Evolutionary conservation across 2,329 filamentous ascomycete genomes (phyloP).

Genomic region (Penicillium crustosum): DNA sequence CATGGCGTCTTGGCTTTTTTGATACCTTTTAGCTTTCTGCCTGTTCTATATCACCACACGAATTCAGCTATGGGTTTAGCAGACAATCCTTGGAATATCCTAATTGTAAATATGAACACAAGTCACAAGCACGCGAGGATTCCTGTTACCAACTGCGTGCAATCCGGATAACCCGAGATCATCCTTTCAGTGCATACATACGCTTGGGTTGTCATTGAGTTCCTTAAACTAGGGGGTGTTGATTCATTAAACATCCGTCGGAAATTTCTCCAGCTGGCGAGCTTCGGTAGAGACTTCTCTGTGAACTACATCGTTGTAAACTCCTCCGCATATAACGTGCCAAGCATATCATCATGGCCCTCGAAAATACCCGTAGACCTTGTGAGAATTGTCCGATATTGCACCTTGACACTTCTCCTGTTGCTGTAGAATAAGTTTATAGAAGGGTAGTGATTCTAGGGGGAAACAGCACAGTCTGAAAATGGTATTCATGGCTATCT

Average conservation of each 20-base stretch:
- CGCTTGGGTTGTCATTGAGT: background rate
- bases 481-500: background rate
- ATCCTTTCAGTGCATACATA: background rate
- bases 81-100: background rate
- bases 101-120: background rate
- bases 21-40: conserved; percentile 20
- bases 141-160: background rate
- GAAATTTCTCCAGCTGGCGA: background rate
- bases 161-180: background rate
- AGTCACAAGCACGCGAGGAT: too few species aligned
- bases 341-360: background rate
- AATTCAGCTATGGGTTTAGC: conserved; percentile 4
- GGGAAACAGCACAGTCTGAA: too few species aligned
- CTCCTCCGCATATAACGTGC: background rate
- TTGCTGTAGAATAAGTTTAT: background rate
- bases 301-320: background rate
- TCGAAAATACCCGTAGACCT: background rate
- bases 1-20: conserved; percentile 21
- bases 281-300: background rate
- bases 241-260: background rate
- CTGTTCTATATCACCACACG: conserved; percentile 17
- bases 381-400: background rate
- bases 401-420: background rate
- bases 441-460: background rate
- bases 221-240: too few species aligned